Conservation (phyloP, 1,284 basidiomycete species). For the Baeospora myosura region DNA sequence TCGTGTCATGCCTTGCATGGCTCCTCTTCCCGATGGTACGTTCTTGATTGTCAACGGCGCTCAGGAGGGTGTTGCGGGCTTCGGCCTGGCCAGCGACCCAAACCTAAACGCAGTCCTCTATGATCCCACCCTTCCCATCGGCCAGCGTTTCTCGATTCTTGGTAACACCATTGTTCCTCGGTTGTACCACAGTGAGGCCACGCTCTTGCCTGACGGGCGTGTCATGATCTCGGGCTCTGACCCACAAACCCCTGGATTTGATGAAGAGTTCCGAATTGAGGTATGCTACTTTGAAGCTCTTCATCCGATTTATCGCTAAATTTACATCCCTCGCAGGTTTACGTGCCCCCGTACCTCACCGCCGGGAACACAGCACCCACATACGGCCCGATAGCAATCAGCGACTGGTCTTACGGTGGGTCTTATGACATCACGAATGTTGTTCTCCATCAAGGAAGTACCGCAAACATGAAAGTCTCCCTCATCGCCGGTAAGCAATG, state of each 20-base stretch:
- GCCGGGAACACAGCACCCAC: constrained; percentile 49
- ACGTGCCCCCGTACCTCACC: constrained; percentile 66
- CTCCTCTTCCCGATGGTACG: constrained; percentile 65
- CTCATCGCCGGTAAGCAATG: constrained; percentile 49
- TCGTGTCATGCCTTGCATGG: constrained; percentile 71
- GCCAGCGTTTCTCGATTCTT: constrained; percentile 61
- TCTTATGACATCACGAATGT: constrained; percentile 45
- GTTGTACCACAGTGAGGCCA: constrained; percentile 75
- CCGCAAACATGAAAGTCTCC: constrained; percentile 51
- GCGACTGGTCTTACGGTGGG: constrained; percentile 55
- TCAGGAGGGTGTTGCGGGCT: constrained; percentile 62
- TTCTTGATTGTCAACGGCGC: constrained; percentile 69
- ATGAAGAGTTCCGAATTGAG: constrained; percentile 70
- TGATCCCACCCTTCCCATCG: constrained; percentile 52
- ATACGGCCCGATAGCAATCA: constrained; percentile 46
- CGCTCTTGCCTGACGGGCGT: constrained; percentile 54
- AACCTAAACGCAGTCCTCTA: constrained; percentile 63
- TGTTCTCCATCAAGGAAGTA: constrained; percentile 48
- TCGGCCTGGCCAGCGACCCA: constrained; percentile 59
- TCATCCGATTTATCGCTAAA: neutral
- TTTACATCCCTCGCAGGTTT: constrained; percentile 32
- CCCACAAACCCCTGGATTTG: constrained; percentile 50
- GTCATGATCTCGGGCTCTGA: constrained; percentile 69
- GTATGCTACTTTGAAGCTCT: constrained; percentile 16
- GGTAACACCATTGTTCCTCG: constrained; percentile 70